Percentiles rank a stretch among this genome's conserved stretches.
phyloP scores from a whole-genome alignment of 2,329 filamentous ascomycete species.

The Ophiostoma sp. region DNA sequence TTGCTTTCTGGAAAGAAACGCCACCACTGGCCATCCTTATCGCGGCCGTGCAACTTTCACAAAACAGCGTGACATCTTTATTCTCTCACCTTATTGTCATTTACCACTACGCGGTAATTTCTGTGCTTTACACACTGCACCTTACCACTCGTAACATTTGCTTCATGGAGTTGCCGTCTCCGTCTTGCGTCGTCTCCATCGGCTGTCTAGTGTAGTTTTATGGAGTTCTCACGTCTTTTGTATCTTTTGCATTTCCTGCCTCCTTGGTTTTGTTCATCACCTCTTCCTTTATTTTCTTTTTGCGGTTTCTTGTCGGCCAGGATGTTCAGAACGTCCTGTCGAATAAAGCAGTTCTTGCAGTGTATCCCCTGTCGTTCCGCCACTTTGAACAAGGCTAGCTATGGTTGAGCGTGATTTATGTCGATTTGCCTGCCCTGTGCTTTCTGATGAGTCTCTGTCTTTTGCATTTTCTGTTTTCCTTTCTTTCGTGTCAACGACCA shows the following conservation, averaged over 20 bases:
- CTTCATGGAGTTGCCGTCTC: constrained; percentile 3
- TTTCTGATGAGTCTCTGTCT: not conserved
- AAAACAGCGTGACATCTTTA: not conserved
- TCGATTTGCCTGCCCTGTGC: not conserved
- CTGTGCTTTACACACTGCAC: too few species aligned
- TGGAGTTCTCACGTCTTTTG: not conserved
- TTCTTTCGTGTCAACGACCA: constrained; percentile 18
- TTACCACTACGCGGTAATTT: not conserved
- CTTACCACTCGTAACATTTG: constrained; percentile 2
- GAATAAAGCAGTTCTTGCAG: not conserved
- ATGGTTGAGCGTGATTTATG: not conserved
- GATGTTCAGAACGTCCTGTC: not conserved
- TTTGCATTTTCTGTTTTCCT: not conserved
- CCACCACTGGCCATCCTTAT: not conserved
- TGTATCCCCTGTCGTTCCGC: not conserved
- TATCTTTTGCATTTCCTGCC: not conserved
- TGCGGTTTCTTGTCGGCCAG: not conserved
- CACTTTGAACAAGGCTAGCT: not conserved
- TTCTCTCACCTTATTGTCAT: not conserved
- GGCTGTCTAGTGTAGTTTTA: not conserved
- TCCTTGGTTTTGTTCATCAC: not conserved
- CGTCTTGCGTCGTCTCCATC: not conserved
- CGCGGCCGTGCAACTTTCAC: not conserved
- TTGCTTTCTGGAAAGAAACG: constrained; percentile 6
- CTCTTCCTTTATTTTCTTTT: not conserved